Evolutionary conservation across 805 yeast genomes (phyloP).

Genomic region (Vanderwaltozyma verrucispora): DNA sequence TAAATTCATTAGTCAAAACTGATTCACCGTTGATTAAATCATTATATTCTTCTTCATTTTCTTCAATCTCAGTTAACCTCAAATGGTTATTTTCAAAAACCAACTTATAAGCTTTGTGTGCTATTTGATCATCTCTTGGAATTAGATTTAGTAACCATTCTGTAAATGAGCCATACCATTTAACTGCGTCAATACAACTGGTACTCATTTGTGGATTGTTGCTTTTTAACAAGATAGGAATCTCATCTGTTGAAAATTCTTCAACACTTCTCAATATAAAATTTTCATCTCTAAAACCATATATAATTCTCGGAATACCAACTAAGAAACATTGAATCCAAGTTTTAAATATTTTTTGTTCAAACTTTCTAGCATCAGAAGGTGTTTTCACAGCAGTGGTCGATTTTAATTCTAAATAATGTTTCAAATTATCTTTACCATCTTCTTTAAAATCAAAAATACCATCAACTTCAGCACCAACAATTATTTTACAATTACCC

Average conservation of each 20-base stretch:
- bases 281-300: slow-evolving; percentile 78
- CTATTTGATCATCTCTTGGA: slow-evolving; percentile 43
- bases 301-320: slow-evolving; percentile 71
- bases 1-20: slow-evolving; percentile 41
- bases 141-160: slow-evolving; percentile 60
- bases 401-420: slow-evolving; percentile 82
- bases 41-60: slow-evolving; percentile 29
- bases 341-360: slow-evolving; percentile 61
- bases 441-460: slow-evolving; percentile 62
- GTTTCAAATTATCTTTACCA: slow-evolving; percentile 42
- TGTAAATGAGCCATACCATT: slow-evolving; percentile 76
- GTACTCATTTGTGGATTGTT: slow-evolving; percentile 36
- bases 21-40: slow-evolving; percentile 29
- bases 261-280: slow-evolving; percentile 60
- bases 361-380: slow-evolving; percentile 54
- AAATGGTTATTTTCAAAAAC: slow-evolving; percentile 40
- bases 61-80: slow-evolving; percentile 37
- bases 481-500: slow-evolving; percentile 53
- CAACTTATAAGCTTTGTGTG: slow-evolving; percentile 48
- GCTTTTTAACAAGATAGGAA: slow-evolving; percentile 57
- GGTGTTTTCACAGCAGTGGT: slow-evolving; percentile 44
- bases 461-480: slow-evolving; percentile 92
- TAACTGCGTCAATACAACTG: slow-evolving; percentile 68
- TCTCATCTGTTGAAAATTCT: slow-evolving; percentile 62
- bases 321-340: slow-evolving; percentile 93